Percentiles rank a stretch among this genome's conserved stretches.
These are phyloP conservation scores for Fusarium sterilihyphosum DNA, from an alignment of 2,329 filamentous ascomycete genomes.

Conservation along the genomic window DNA sequence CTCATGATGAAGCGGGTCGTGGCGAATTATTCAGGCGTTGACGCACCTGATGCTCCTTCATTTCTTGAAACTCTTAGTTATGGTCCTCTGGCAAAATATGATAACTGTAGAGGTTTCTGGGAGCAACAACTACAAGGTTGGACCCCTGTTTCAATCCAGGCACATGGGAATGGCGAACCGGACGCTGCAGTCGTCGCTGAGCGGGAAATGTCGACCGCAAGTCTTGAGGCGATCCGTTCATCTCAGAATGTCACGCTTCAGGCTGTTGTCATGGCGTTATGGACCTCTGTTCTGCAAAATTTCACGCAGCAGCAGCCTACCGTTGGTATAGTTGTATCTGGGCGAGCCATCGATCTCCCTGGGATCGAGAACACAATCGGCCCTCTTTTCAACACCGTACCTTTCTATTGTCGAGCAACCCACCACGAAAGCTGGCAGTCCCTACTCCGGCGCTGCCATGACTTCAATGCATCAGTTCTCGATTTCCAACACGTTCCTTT, in stretches of 20 bases:
- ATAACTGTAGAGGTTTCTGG: slow-evolving; percentile 71
- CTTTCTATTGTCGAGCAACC: slow-evolving; percentile 66
- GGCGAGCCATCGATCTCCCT: slow-evolving; percentile 75
- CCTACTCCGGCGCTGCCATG: slow-evolving; percentile 72
- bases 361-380: slow-evolving; percentile 76
- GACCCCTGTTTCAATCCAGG: slow-evolving; percentile 17
- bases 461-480: slow-evolving; percentile 73
- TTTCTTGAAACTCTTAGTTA: slow-evolving; percentile 75
- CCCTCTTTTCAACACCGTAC: slow-evolving; percentile 90
- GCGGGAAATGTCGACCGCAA: slow-evolving; percentile 49
- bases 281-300: slow-evolving; percentile 70
- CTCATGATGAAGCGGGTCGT: slow-evolving; percentile 70
- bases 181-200: neutral
- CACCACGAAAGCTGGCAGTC: slow-evolving; percentile 64
- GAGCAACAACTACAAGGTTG: slow-evolving; percentile 59
- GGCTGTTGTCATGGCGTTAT: slow-evolving; percentile 79
- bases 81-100: slow-evolving; percentile 70
- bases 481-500: slow-evolving; percentile 79
- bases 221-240: slow-evolving; percentile 64
- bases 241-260: slow-evolving; percentile 79
- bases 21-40: slow-evolving; percentile 27
- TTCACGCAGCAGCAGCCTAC: slow-evolving; percentile 59
- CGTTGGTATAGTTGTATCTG: slow-evolving; percentile 82
- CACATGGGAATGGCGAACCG: slow-evolving; percentile 9
- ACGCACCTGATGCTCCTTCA: slow-evolving; percentile 52